Percentiles rank a stretch among this genome's conserved stretches.
Evolutionary conservation across 495 filamentous ascomycete genomes (phyloP).

Genomic region (Podospora appendiculata): DNA sequence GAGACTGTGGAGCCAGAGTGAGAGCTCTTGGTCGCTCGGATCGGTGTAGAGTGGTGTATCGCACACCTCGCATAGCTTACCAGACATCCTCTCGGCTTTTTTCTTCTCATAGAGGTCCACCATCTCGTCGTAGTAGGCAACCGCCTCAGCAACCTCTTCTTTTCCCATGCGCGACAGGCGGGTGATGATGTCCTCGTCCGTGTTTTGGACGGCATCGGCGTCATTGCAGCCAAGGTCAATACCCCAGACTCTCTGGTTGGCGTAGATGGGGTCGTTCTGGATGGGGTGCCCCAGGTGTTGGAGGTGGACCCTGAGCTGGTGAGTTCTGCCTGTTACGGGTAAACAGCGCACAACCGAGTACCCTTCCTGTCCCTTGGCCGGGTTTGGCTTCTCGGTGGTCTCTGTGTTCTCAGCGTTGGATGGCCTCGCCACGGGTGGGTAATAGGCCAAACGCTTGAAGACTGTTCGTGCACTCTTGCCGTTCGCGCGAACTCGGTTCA

Average conservation of each 20-base stretch:
- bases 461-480: constrained; percentile 85
- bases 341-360: constrained; percentile 94
- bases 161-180: constrained; percentile 88
- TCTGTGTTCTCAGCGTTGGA: too few relatives aligned
- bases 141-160: constrained; percentile 77
- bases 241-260: constrained; percentile 87
- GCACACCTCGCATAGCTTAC: constrained; percentile 71
- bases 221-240: constrained; percentile 66
- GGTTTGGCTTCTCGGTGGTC: constrained; percentile 6
- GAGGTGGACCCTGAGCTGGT: constrained; percentile 90
- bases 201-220: constrained; percentile 51
- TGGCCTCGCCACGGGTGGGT: constrained; percentile 41
- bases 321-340: constrained; percentile 87
- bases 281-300: constrained; percentile 94
- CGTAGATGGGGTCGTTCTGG: constrained; percentile 94
- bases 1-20: constrained; percentile 86
- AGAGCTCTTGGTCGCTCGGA: constrained; percentile 80
- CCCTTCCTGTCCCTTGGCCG: constrained; percentile 42
- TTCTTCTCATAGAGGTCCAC: constrained; percentile 75
- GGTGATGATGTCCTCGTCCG: constrained; percentile 83
- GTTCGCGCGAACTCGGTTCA: constrained; percentile 87
- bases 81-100: constrained; percentile 89
- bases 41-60: constrained; percentile 86
- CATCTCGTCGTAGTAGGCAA: constrained; percentile 92
- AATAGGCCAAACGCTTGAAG: constrained; percentile 84